Evolutionary conservation across 2,329 filamentous ascomycete species (phyloP).

Genomic region (Penicillium sp.): DNA sequence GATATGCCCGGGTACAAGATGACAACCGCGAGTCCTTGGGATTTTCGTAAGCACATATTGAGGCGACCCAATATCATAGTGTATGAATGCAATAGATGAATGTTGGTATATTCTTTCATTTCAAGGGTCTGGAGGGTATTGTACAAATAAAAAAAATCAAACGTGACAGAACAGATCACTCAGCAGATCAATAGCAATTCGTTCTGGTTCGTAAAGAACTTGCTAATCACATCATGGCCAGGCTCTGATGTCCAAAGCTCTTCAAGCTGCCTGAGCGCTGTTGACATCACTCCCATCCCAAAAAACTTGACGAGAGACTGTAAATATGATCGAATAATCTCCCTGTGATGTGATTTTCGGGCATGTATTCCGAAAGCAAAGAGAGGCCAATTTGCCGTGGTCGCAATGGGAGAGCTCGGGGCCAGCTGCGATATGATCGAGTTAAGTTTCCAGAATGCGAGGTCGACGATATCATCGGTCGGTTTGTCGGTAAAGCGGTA

Average conservation of each 20-base stretch:
- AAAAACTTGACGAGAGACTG: constrained; percentile 17
- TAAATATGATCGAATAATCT: constrained; percentile 16
- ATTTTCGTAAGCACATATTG: too few relatives aligned
- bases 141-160: neutral
- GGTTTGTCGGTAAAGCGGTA: constrained; percentile 13
- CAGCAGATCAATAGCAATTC: constrained; percentile 22
- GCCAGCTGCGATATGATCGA: constrained; percentile 16
- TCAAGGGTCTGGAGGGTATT: neutral
- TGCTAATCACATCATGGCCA: constrained; percentile 13
- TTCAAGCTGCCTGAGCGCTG: constrained; percentile 20
- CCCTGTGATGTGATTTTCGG: constrained; percentile 8
- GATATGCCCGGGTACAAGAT: too few relatives aligned
- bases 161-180: neutral
- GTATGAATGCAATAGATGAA: neutral
- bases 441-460: constrained; percentile 17
- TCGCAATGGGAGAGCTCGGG: constrained; percentile 21
- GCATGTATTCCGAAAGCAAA: constrained; percentile 24
- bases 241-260: constrained; percentile 18
- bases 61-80: too few relatives aligned
- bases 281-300: constrained; percentile 26
- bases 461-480: constrained; percentile 6
- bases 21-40: too few relatives aligned
- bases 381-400: constrained; percentile 24
- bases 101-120: neutral
- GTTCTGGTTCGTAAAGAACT: constrained; percentile 21